These are phyloP conservation scores for Hyparrhenia diplandra DNA, from an alignment of 176 grass and related monocot genomes.

Conservation along the genomic window DNA sequence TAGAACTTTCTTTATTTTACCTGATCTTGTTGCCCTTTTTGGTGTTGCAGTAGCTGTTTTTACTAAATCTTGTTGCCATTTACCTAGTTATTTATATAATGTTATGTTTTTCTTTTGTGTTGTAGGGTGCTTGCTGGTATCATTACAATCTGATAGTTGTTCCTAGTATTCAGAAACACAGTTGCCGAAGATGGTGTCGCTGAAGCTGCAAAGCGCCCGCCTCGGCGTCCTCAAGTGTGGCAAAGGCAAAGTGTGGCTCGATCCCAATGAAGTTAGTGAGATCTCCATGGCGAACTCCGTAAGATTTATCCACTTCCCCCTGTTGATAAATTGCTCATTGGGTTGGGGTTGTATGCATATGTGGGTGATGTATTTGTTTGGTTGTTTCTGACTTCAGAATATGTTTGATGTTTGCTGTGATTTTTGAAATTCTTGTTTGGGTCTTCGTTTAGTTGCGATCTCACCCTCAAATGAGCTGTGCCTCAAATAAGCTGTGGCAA, in stretches of 20 bases:
- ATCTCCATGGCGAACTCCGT: conserved; percentile 14
- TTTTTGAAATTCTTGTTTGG: too few species aligned
- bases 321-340: background rate
- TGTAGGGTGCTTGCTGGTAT: background rate
- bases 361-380: background rate
- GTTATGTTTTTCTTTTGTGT: background rate
- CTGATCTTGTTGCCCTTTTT: background rate
- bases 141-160: background rate
- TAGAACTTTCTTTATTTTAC: background rate
- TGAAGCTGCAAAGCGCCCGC: background rate
- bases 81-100: background rate
- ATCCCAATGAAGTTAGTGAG: conserved; percentile 4
- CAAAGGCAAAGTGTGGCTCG: background rate
- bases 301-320: background rate
- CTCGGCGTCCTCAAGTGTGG: background rate
- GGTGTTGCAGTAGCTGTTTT: background rate
- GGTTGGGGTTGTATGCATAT: background rate
- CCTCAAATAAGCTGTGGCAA: too few species aligned
- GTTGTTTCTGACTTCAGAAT: too few species aligned
- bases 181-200: background rate
- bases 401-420: too few species aligned
- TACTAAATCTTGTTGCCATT: background rate
- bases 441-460: too few species aligned
- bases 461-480: too few species aligned
- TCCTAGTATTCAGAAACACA: too few species aligned